Evolutionary conservation across 2,329 filamentous ascomycete species (phyloP).

Genomic region (Neonectria hederae): DNA sequence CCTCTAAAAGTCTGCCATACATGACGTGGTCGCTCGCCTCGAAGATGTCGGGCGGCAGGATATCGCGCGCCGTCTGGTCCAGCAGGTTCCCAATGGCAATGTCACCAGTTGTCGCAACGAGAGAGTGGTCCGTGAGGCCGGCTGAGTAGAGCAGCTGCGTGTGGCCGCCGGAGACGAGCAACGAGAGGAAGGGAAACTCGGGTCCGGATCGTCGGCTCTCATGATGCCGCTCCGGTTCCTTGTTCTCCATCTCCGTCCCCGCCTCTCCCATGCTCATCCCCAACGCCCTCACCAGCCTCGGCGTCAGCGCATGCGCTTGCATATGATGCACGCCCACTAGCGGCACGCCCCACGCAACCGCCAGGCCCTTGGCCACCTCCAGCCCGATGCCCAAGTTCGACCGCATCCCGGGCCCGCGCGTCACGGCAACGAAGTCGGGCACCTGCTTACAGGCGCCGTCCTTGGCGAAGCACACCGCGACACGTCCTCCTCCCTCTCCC

Average conservation of each 20-base stretch:
- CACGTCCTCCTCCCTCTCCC: not conserved
- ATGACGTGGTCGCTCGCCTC: constrained; percentile 69
- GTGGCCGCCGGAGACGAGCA: constrained; percentile 93
- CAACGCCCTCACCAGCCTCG: constrained; percentile 76
- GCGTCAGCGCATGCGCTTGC: constrained; percentile 94
- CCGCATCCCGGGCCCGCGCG: constrained; percentile 89
- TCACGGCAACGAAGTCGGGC: constrained; percentile 89
- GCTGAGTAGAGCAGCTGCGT: constrained; percentile 83
- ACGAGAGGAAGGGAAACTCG: constrained; percentile 83
- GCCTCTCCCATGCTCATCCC: constrained; percentile 41
- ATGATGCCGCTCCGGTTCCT: not conserved
- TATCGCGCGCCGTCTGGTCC: constrained; percentile 83
- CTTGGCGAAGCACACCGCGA: constrained; percentile 22
- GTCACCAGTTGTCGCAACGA: constrained; percentile 79
- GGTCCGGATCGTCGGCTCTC: constrained; percentile 49
- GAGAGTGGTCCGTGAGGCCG: constrained; percentile 72
- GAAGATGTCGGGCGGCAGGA: constrained; percentile 72
- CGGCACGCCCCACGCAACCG: constrained; percentile 83
- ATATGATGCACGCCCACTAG: constrained; percentile 93
- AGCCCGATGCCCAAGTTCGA: constrained; percentile 81
- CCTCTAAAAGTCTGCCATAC: constrained; percentile 83
- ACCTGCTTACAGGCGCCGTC: constrained; percentile 47
- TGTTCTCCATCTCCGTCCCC: not conserved
- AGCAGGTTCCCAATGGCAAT: constrained; percentile 90
- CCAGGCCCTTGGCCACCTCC: constrained; percentile 86